Percentiles rank a stretch among this genome's conserved stretches.
These are phyloP conservation scores for Thielaviopsis ethacetica DNA, from an alignment of 2,329 filamentous ascomycete species.

Conservation along the genomic window DNA sequence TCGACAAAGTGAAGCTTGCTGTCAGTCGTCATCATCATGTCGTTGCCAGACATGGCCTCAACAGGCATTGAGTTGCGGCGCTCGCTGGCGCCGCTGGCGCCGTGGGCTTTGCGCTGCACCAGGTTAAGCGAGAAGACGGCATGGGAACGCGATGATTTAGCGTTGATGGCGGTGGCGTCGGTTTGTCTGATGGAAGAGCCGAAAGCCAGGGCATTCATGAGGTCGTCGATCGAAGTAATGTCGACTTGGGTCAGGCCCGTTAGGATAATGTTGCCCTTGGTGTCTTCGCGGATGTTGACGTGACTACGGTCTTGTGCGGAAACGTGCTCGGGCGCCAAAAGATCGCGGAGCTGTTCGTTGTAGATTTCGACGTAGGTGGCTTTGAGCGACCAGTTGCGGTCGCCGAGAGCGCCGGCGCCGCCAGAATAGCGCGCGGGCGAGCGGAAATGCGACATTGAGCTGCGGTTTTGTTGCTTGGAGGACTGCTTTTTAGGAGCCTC, in stretches of 20 bases:
- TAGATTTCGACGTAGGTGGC: slow-evolving; percentile 97
- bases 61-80: slow-evolving; percentile 78
- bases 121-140: slow-evolving; percentile 94
- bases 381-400: slow-evolving; percentile 79
- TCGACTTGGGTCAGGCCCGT: slow-evolving; percentile 78
- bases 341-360: slow-evolving; percentile 86
- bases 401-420: slow-evolving; percentile 29
- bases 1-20: slow-evolving; percentile 99
- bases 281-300: slow-evolving; percentile 88
- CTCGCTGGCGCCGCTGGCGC: slow-evolving; percentile 39
- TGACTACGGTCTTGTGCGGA: slow-evolving; percentile 52
- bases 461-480: slow-evolving; percentile 35
- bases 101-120: slow-evolving; percentile 60
- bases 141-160: slow-evolving; percentile 92
- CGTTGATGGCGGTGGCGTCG: slow-evolving; percentile 92
- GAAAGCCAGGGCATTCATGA: slow-evolving; percentile 77
- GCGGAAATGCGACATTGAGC: slow-evolving; percentile 60
- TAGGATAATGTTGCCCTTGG: slow-evolving; percentile 83
- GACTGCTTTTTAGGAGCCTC: slow-evolving; percentile 39
- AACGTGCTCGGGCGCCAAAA: slow-evolving; percentile 63
- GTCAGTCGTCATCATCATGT: slow-evolving; percentile 67
- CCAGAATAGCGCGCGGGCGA: slow-evolving; percentile 62
- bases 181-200: slow-evolving; percentile 92
- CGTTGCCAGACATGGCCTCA: slow-evolving; percentile 57
- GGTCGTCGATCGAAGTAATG: slow-evolving; percentile 81